Evolutionary conservation across 345 rosid species (phyloP).

Genomic region (Mallotus nudiflorus): DNA sequence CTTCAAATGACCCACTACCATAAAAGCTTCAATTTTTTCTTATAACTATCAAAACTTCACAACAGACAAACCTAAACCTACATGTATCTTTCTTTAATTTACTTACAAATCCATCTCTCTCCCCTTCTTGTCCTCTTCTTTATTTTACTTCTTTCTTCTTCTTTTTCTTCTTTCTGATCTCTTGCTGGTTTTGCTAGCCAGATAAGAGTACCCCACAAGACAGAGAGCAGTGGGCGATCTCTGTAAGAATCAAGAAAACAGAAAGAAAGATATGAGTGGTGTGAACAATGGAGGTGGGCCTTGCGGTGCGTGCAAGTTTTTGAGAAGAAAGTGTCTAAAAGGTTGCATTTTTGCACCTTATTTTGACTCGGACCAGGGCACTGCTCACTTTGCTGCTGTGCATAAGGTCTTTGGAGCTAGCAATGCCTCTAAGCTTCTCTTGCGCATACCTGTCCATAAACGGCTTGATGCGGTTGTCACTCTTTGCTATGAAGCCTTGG

Average conservation of each 20-base stretch:
- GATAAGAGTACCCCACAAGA: background rate
- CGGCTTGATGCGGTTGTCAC: conserved; percentile 78
- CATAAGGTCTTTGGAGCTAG: conserved; percentile 93
- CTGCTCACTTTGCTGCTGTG: conserved; percentile 78
- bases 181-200: background rate
- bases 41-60: background rate
- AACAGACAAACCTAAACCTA: conserved; percentile 10
- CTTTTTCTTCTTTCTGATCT: background rate
- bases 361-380: conserved; percentile 84
- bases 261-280: background rate
- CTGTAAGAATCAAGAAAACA: background rate
- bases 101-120: conserved; percentile 21
- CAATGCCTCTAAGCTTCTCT: conserved; percentile 80
- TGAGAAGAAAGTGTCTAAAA: conserved; percentile 70
- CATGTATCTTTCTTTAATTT: background rate
- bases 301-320: conserved; percentile 91
- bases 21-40: conserved; percentile 11
- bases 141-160: background rate
- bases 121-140: background rate
- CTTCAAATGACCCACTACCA: conserved; percentile 34
- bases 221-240: background rate
- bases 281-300: conserved; percentile 55
- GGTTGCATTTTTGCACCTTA: conserved; percentile 90
- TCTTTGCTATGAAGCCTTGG: conserved; percentile 79
- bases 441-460: conserved; percentile 54